Evolutionary conservation across 2,329 filamentous ascomycete genomes (phyloP).

Genomic region (Fonsecaea erecta): DNA sequence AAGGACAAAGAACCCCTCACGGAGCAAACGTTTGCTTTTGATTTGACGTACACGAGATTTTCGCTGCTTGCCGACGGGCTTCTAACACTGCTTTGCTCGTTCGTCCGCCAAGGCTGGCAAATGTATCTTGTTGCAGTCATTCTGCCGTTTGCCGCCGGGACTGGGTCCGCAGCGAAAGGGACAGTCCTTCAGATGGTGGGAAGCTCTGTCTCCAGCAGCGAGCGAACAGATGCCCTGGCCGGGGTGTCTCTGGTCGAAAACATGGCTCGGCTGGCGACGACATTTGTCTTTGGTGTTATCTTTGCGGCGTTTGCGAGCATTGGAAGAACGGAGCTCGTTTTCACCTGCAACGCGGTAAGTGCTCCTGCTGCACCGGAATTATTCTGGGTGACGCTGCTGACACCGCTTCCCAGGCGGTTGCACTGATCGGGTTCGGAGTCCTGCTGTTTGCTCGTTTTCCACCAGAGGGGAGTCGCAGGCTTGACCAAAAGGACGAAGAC

Average conservation of each 20-base stretch:
- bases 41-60: slow-evolving; percentile 69
- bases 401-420: slow-evolving; percentile 21
- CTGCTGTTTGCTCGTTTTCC: slow-evolving; percentile 37
- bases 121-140: slow-evolving; percentile 69
- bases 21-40: slow-evolving; percentile 60
- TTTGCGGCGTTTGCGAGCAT: slow-evolving; percentile 67
- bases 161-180: slow-evolving; percentile 71
- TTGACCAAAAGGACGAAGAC: slow-evolving; percentile 8
- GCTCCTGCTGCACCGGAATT: not conserved
- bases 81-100: slow-evolving; percentile 66
- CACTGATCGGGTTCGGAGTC: slow-evolving; percentile 35
- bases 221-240: slow-evolving; percentile 69
- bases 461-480: slow-evolving; percentile 28
- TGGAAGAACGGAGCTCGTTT: slow-evolving; percentile 66
- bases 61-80: slow-evolving; percentile 68
- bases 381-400: not conserved
- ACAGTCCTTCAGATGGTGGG: slow-evolving; percentile 74
- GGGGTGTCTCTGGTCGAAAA: slow-evolving; percentile 74
- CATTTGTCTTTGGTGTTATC: slow-evolving; percentile 68
- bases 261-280: slow-evolving; percentile 66
- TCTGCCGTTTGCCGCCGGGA: slow-evolving; percentile 71
- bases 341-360: slow-evolving; percentile 65
- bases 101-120: slow-evolving; percentile 68
- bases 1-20: slow-evolving; percentile 28
- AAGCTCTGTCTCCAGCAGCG: slow-evolving; percentile 46